Percentiles rank a stretch among this genome's conserved stretches.
Conservation (phyloP, 441 rosid species). For the Populus tomentosa region DNA sequence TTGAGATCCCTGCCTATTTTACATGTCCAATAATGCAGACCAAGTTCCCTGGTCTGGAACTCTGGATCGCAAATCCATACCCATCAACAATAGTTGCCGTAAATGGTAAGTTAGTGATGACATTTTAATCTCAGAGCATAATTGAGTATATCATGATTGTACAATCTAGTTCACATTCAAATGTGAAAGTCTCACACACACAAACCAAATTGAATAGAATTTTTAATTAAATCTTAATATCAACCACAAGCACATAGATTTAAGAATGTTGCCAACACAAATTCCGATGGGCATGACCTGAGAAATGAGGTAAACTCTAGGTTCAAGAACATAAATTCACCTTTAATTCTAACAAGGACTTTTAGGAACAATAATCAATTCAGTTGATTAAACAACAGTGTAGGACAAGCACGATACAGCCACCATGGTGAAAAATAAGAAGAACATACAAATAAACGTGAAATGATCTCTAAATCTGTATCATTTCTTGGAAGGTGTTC, state of each 20-base stretch:
- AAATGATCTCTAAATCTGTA: conserved; percentile 29
- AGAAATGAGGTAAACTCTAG: neutral
- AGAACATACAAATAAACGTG: neutral
- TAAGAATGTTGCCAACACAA: neutral
- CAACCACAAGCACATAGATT: neutral
- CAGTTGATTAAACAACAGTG: neutral
- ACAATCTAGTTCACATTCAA: neutral
- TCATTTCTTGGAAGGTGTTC: conserved; percentile 59
- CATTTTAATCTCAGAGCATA: neutral
- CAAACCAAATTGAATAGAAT: neutral
- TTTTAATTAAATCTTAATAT: neutral
- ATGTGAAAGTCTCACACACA: neutral
- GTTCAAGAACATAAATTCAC: neutral
- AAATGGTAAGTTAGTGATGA: neutral
- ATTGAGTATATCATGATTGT: neutral
- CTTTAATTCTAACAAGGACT: neutral
- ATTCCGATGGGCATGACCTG: neutral
- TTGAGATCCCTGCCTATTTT: neutral
- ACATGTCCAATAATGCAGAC: neutral
- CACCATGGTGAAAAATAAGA: neutral
- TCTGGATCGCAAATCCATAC: neutral
- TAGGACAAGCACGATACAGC: neutral
- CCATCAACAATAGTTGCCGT: neutral
- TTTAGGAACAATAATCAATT: neutral
- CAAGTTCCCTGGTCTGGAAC: neutral